Percentiles rank a stretch among this genome's conserved stretches.
Conservation (phyloP, 2,329 filamentous ascomycete species). For the Venturia aucupariae region DNA sequence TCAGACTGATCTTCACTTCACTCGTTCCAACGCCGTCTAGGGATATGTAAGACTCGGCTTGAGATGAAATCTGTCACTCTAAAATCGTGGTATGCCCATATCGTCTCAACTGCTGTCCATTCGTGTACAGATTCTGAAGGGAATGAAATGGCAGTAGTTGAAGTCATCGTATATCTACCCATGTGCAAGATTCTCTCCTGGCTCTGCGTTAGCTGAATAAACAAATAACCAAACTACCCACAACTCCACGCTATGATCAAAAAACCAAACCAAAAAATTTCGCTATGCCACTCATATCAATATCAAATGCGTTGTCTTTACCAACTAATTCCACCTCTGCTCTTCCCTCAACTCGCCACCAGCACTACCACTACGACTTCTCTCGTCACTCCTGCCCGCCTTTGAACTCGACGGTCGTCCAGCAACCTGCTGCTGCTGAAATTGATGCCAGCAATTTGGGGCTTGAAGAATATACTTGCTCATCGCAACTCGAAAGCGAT, state of each 20-base stretch:
- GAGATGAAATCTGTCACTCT: too few relatives aligned
- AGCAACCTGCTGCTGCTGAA: slow-evolving; percentile 27
- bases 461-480: slow-evolving; percentile 73
- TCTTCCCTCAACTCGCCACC: slow-evolving; percentile 1
- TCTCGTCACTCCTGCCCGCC: not conserved
- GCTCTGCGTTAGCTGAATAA: not conserved
- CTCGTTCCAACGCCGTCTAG: too few relatives aligned
- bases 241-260: not conserved
- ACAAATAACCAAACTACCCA: not conserved
- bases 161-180: too few relatives aligned
- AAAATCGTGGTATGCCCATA: too few relatives aligned
- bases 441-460: slow-evolving; percentile 69
- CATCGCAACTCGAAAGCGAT: slow-evolving; percentile 93
- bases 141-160: too few relatives aligned
- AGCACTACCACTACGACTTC: slow-evolving; percentile 4
- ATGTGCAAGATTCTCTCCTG: not conserved
- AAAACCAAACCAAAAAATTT: not conserved
- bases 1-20: too few relatives aligned
- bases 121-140: too few relatives aligned
- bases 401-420: not conserved
- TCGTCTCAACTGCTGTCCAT: too few relatives aligned
- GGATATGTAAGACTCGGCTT: too few relatives aligned
- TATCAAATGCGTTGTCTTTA: not conserved
- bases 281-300: not conserved
- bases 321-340: not conserved